phyloP scores from a whole-genome alignment of 2,329 filamentous ascomycete species.

The Neofusicoccum parvum region DNA sequence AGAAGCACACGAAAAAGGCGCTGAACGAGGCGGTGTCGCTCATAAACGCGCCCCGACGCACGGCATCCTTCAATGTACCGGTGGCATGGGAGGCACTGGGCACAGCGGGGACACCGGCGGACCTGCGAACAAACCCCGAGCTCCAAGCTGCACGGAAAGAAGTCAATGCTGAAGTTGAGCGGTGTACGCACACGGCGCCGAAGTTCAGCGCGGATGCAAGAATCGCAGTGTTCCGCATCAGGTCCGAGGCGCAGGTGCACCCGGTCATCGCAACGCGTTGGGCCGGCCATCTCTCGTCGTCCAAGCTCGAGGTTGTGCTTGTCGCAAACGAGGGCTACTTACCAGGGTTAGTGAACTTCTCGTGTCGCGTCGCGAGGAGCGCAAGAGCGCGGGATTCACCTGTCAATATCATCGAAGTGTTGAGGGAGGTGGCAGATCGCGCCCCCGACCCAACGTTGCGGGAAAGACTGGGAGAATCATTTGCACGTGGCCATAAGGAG shows the following conservation, averaged over 20 bases:
- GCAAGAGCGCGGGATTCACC: slow-evolving; percentile 57
- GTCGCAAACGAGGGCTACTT: slow-evolving; percentile 69
- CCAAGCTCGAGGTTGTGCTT: slow-evolving; percentile 64
- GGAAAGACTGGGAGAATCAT: slow-evolving; percentile 62
- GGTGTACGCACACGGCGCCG: slow-evolving; percentile 63
- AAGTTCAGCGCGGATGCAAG: slow-evolving; percentile 65
- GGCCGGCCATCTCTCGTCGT: slow-evolving; percentile 62
- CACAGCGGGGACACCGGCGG: slow-evolving; percentile 52
- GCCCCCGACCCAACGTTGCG: slow-evolving; percentile 39
- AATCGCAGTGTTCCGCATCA: slow-evolving; percentile 65
- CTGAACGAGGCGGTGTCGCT: slow-evolving; percentile 65
- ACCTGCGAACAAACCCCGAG: slow-evolving; percentile 52
- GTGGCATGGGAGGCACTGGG: slow-evolving; percentile 63
- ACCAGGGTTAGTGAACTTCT: slow-evolving; percentile 66
- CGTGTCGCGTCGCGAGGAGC: slow-evolving; percentile 62
- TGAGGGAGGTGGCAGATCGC: slow-evolving; percentile 54
- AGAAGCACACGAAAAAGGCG: slow-evolving; percentile 59
- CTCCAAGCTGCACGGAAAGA: slow-evolving; percentile 60
- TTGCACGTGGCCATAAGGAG: slow-evolving; percentile 68
- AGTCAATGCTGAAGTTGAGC: slow-evolving; percentile 63
- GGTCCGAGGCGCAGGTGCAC: slow-evolving; percentile 63
- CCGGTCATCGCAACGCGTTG: slow-evolving; percentile 68
- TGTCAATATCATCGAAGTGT: slow-evolving; percentile 64
- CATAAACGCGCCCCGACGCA: slow-evolving; percentile 66
- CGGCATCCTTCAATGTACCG: slow-evolving; percentile 61